These are phyloP conservation scores for Nakaseomyces kungkrabaensis DNA, from an alignment of 1,139 yeast species.

Conservation along the genomic window DNA sequence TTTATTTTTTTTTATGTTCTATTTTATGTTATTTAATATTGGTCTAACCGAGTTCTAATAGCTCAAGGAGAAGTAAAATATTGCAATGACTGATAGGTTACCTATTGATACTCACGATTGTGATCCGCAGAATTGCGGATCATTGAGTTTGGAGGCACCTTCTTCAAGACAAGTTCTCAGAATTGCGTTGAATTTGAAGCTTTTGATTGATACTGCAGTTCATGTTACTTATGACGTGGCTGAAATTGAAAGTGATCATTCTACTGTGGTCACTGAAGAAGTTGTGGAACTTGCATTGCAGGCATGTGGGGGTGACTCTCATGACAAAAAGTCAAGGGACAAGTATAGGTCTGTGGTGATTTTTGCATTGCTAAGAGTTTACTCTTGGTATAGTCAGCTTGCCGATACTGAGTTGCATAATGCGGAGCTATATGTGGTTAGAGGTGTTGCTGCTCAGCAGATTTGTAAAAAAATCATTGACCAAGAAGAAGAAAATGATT, in stretches of 20 bases:
- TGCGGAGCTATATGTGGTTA: slow-evolving; percentile 47
- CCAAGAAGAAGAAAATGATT: slow-evolving; percentile 40
- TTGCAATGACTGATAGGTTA: not conserved
- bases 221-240: slow-evolving; percentile 50
- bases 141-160: slow-evolving; percentile 31
- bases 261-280: slow-evolving; percentile 50
- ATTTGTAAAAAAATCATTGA: slow-evolving; percentile 66
- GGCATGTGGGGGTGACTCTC: slow-evolving; percentile 77
- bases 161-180: slow-evolving; percentile 62
- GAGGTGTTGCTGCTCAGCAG: slow-evolving; percentile 63
- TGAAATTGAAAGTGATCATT: slow-evolving; percentile 46
- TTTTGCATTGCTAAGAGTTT: slow-evolving; percentile 64
- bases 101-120: slow-evolving; percentile 2
- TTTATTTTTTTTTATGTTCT: too few relatives aligned
- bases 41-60: not conserved
- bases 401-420: slow-evolving; percentile 56
- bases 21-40: too few relatives aligned
- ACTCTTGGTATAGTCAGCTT: slow-evolving; percentile 65
- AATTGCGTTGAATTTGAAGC: slow-evolving; percentile 64
- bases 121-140: slow-evolving; percentile 1
- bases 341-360: slow-evolving; percentile 60
- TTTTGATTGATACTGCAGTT: slow-evolving; percentile 57
- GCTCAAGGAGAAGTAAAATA: not conserved
- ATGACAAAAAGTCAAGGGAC: slow-evolving; percentile 47
- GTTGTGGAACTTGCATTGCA: slow-evolving; percentile 51